Base-by-base conservation (phyloP, 2,329 filamentous ascomycete species). In the Colletotrichum echinochloae region DNA sequence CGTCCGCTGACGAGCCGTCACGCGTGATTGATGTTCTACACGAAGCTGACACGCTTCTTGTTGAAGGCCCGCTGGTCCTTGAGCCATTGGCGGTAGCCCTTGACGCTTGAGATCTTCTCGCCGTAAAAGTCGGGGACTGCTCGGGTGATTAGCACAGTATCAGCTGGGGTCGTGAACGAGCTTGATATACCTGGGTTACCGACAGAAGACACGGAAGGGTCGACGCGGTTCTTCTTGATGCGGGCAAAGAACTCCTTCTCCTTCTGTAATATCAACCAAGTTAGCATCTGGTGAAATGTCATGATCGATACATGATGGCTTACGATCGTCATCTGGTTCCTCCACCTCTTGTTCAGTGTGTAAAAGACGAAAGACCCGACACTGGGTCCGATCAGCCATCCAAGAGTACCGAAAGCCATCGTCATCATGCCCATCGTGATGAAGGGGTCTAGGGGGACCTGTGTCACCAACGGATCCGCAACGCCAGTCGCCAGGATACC, bases 31-130 rank as follows among this genome's bases (percentile, higher is more conserved):
- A 1, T 35, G 64, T 55, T 65, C 84, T 80, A 91, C 73, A 91
- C 82, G 80, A 90, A 90, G 76, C 83, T 89, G 74, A 84, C 89
- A 80, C 90, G 91, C 89, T 97, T 97, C 86, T 94, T 94, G 84
- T 97, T 97, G 84, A 97, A 99, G 12, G 95, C 95, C 73, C 95
- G 88, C 86, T 98, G 96, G 79, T 99, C 96, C 86, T 97, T 98
- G 77, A 99, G 84, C 96, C 96, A 99, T 80, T 94, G 91, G 77
- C 96, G 87, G 81, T 98, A 99, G 56, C 94, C 95, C 64, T 91
- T 87, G 28, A 98, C 94, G 77, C 94, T 97, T 61, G 93, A 93
- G 76, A 99, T 97, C 87, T 98, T 98, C 85, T 99, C 96, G 76
- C 96, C 96, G 78, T 99, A 99, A 83, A 97, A 99, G 80, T 99